A percentile compares a stretch with the other conserved stretches of the same genome.
Evolutionary conservation across 2,329 filamentous ascomycete species (phyloP).

Genomic region (Pyrenochaeta sp.): DNA sequence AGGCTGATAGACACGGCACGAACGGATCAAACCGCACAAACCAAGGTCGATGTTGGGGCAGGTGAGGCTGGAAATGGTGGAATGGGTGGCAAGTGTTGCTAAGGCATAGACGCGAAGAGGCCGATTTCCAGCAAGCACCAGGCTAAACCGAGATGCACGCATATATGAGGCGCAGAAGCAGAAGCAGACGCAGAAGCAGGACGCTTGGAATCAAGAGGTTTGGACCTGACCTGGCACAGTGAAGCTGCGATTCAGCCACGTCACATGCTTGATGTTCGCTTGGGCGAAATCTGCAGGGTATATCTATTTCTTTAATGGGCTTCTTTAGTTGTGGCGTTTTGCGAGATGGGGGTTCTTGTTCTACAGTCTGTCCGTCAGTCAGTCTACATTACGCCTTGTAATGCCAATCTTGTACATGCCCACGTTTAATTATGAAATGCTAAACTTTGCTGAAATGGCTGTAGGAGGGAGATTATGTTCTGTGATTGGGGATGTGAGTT

Average conservation of each 20-base stretch:
- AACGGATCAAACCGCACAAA: constrained; percentile 61
- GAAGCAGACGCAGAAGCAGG: not conserved
- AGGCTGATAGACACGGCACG: constrained; percentile 91
- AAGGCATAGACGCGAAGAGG: constrained; percentile 3
- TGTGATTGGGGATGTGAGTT: no score
- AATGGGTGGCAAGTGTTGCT: constrained; percentile 51
- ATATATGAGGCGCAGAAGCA: no score
- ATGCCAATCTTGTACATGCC: constrained; percentile 21
- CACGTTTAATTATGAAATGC: not conserved
- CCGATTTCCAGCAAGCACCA: no score
- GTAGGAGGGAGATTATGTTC: no score
- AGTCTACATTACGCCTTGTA: constrained; percentile 22
- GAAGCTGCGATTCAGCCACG: not conserved
- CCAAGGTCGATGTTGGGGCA: constrained; percentile 46
- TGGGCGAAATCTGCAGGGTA: constrained; percentile 1
- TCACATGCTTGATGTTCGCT: constrained; percentile 4
- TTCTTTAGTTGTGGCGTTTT: constrained; percentile 17
- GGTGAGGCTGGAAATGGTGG: constrained; percentile 32
- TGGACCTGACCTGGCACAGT: no score
- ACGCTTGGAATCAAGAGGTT: not conserved
- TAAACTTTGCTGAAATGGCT: not conserved
- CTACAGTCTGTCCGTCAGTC: no score
- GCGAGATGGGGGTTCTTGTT: constrained; percentile 13
- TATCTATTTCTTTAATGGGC: constrained; percentile 4
- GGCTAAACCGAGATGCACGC: no score